Evolutionary conservation across 108 stramenopile species (phyloP), one percentile per base, ranked within the genome.

Genomic region (Skeletonema grethae): DNA sequence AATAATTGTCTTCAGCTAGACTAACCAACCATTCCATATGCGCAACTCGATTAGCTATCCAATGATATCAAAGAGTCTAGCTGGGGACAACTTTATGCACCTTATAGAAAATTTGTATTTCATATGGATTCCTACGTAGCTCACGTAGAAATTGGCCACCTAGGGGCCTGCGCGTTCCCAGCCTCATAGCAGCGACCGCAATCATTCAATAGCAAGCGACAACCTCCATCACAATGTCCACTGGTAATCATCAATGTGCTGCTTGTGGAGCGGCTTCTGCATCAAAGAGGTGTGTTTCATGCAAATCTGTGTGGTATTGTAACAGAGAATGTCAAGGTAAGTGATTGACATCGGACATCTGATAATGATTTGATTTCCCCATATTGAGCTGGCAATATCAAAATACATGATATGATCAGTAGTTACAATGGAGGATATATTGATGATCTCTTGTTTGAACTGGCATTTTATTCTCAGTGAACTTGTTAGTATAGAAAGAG

Each of bases 251-350:
- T 9, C 15, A 53, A 53, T 53, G 50, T 8, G 50, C 15, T 22
- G 50, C 50, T 0, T 53, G 50, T 53, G 50, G 50, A 24, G 50
- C 50, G 50, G 61, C 66, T 15, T 65, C 75, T 34, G 79, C 85
- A 9, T 55, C 67, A 11, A 83, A 86, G 61, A 67, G 83, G 60
- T 86, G 86, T 60, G 57, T 70, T 25, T 72, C 77, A 67, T 86
- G 86, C 57, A 84, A 80, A 58, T 41, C 63, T 10, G 61, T 65
- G 9, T 84, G 72, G 72, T 86, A 86, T 7, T 65, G 64, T 18
- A n/a, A n/a, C 2, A 29, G 64, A 16, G 64, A 65, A 13, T 58
- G 57, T 58, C 64, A 65, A 58, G 60, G 45, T 41, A 10, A 20
- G 60, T n/a, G 28, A 11, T 28, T 0, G 1, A 1, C 1, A 28